Conservation (phyloP, 1,284 basidiomycete genomes). For the Stygiomarasmius scandens region DNA sequence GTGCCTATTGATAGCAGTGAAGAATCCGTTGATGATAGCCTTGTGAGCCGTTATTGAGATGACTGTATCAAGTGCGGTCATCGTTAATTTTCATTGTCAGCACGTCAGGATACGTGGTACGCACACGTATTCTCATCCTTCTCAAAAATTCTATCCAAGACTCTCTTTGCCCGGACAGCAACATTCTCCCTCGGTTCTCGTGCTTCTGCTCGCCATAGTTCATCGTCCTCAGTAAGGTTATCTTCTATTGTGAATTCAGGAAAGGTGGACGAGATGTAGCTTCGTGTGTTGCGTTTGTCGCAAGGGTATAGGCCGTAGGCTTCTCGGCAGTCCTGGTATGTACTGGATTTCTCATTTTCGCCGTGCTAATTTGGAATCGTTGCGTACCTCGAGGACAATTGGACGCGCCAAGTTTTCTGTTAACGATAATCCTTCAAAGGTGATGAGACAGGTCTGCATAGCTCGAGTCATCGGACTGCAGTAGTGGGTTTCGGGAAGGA, state of each 20-base stretch:
- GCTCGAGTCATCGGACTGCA: conserved; percentile 78
- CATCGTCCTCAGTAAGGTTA: conserved; percentile 73
- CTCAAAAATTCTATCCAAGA: conserved; percentile 68
- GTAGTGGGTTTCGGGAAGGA: conserved; percentile 59
- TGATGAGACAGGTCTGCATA: conserved; percentile 66
- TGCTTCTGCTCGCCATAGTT: conserved; percentile 64
- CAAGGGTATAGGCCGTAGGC: conserved; percentile 74
- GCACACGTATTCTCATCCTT: conserved; percentile 51
- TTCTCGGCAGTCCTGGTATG: conserved; percentile 64
- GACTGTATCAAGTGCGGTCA: too few species aligned
- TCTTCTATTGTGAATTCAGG: conserved; percentile 67
- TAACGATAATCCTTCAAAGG: conserved; percentile 50
- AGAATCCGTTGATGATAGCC: conserved; percentile 59
- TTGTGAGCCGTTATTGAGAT: conserved; percentile 69
- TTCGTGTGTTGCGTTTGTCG: conserved; percentile 62
- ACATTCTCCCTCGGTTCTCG: conserved; percentile 67
- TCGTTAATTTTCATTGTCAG: too few species aligned
- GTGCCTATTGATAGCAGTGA: conserved; percentile 46
- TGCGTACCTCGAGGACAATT: conserved; percentile 54
- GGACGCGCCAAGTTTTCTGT: conserved; percentile 26
- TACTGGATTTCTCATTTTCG: background rate
- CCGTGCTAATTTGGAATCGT: background rate
- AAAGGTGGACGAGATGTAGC: conserved; percentile 58
- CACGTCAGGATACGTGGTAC: too few species aligned
- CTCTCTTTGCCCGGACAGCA: conserved; percentile 51